phyloP scores from a whole-genome alignment of 2,329 filamentous ascomycete genomes.

The Hortaea sp. region DNA sequence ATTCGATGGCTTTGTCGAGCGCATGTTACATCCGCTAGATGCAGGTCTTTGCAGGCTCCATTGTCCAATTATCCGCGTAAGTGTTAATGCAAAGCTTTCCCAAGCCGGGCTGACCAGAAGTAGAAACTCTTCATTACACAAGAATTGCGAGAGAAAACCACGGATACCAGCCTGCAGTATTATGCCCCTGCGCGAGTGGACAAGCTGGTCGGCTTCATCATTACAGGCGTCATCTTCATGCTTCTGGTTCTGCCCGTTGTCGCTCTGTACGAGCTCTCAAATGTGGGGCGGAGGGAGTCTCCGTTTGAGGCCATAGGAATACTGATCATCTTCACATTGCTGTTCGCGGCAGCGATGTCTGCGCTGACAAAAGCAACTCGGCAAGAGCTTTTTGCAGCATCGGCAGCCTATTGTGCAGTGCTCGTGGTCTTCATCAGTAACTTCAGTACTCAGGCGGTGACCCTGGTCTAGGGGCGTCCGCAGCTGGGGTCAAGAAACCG shows the following conservation, averaged over 20 bases:
- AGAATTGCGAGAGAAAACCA: conserved; percentile 29
- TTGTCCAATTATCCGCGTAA: conserved; percentile 18
- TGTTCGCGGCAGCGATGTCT: conserved; percentile 18
- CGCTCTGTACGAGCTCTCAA: conserved; percentile 30
- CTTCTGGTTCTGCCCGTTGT: conserved; percentile 32
- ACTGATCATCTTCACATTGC: conserved; percentile 31
- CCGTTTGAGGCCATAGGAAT: conserved; percentile 33
- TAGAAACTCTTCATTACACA: conserved; percentile 30
- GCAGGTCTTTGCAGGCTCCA: conserved; percentile 11
- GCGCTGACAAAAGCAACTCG: conserved; percentile 13
- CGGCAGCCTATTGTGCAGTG: conserved; percentile 17
- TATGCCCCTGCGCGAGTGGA: conserved; percentile 30
- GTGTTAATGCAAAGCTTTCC: not conserved
- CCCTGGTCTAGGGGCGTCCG: conserved; percentile 4
- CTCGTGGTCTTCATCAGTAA: conserved; percentile 20
- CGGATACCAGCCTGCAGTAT: conserved; percentile 24
- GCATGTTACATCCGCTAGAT: not conserved
- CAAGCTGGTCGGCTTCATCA: conserved; percentile 31
- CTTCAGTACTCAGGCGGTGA: conserved; percentile 7
- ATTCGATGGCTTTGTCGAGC: conserved; percentile 32
- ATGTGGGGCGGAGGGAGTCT: conserved; percentile 14
- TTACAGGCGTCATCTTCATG: conserved; percentile 34
- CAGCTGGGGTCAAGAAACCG: no score
- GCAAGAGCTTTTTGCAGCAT: conserved; percentile 17
- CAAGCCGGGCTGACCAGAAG: not conserved